Percentiles rank a stretch among this genome's conserved stretches.
These are phyloP conservation scores for Penicillium ucsense DNA, from an alignment of 495 filamentous ascomycete species.

Conservation along the genomic window DNA sequence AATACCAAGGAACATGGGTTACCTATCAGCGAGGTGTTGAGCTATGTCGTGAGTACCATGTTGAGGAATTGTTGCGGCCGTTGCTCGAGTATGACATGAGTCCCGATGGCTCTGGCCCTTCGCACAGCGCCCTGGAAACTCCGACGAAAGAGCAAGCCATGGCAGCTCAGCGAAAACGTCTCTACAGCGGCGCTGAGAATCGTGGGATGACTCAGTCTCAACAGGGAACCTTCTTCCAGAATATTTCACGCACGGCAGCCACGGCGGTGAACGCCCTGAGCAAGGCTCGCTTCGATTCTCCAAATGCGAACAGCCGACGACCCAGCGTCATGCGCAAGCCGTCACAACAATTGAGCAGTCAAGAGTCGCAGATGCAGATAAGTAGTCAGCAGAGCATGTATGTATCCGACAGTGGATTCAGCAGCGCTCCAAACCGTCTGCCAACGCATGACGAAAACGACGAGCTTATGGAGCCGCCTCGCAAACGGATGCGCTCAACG, in stretches of 20 bases:
- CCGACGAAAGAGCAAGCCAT: conserved; percentile 99
- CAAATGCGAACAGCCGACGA: conserved; percentile 43
- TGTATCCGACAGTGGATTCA: conserved; percentile 56
- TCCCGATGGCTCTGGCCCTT: conserved; percentile 58
- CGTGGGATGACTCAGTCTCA: conserved; percentile 53
- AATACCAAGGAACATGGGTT: conserved; percentile 98
- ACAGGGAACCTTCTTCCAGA: conserved; percentile 86
- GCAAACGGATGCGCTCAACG: conserved; percentile 62
- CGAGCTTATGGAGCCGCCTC: conserved; percentile 65
- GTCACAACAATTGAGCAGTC: conserved; percentile 55
- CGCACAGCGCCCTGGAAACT: conserved; percentile 62
- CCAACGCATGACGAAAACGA: conserved; percentile 39
- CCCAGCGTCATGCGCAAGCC: conserved; percentile 38
- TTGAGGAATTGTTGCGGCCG: conserved; percentile 75
- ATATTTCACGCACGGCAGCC: conserved; percentile 86
- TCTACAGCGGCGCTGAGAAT: conserved; percentile 63
- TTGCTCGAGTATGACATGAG: conserved; percentile 84
- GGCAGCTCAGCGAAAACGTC: conserved; percentile 90
- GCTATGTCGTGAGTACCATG: conserved; percentile 87
- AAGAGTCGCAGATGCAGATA: conserved; percentile 46
- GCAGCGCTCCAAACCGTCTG: conserved; percentile 36
- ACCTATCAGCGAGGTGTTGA: conserved; percentile 82
- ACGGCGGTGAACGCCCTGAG: conserved; percentile 90
- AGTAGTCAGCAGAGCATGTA: conserved; percentile 62
- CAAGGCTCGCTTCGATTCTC: conserved; percentile 89